Percentiles rank a stretch among this genome's conserved stretches.
These are phyloP conservation scores for Smallanthus sonchifolius DNA, from an alignment of 129 eudicot species.

Conservation along the genomic window DNA sequence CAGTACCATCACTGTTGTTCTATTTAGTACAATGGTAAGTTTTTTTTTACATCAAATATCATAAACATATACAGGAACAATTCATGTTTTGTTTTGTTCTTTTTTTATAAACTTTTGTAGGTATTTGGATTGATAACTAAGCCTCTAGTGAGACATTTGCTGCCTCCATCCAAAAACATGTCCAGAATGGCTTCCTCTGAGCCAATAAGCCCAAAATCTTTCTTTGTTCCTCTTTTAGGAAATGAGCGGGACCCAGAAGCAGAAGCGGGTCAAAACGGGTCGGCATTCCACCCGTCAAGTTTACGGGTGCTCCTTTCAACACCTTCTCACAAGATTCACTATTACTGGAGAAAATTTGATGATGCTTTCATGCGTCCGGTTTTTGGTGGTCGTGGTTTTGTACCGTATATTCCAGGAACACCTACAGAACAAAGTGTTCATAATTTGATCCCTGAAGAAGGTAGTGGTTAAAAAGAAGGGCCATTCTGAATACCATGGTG, in stretches of 20 bases:
- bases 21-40: slow-evolving; percentile 68
- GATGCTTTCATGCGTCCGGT: slow-evolving; percentile 82
- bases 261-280: slow-evolving; percentile 14
- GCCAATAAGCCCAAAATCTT: slow-evolving; percentile 45
- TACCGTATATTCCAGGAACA: slow-evolving; percentile 60
- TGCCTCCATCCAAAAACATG: slow-evolving; percentile 36
- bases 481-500: background rate
- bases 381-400: slow-evolving; percentile 86
- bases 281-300: slow-evolving; percentile 24
- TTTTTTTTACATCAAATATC: background rate
- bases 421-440: slow-evolving; percentile 52
- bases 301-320: slow-evolving; percentile 55
- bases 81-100: background rate
- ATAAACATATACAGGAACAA: background rate
- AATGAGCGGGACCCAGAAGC: slow-evolving; percentile 35
- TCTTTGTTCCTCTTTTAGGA: slow-evolving; percentile 44
- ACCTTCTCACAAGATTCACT: slow-evolving; percentile 66
- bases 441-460: slow-evolving; percentile 31
- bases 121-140: slow-evolving; percentile 76
- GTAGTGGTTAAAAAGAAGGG: background rate
- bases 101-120: slow-evolving; percentile 23
- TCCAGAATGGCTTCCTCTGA: slow-evolving; percentile 43
- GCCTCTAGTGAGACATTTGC: slow-evolving; percentile 55
- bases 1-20: slow-evolving; percentile 81
- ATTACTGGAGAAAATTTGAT: slow-evolving; percentile 79